Base-by-base conservation (phyloP, 805 yeast species). In the Kodamaea leandrae region DNA sequence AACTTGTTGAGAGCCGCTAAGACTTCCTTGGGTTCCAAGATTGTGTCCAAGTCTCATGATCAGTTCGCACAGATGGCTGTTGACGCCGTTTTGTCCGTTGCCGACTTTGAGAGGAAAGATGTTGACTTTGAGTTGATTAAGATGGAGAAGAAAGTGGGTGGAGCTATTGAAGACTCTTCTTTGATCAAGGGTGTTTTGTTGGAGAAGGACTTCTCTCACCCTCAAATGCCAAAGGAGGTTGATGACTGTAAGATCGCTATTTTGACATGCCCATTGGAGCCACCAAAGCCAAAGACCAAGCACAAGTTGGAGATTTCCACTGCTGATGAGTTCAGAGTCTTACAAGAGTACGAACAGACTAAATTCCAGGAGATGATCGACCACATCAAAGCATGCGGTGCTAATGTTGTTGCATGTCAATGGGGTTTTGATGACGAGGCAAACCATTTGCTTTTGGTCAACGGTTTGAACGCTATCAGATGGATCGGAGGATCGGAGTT, bases 401-500 rank as follows among this genome's bases (percentile, higher is more conserved):
- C 99, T 20, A 91, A 90, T 63, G 78, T 91, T 42, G 99, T 91
- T 39, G 91, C 95, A 28, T 93, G 99, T 69, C 99, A 91, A 71
- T 91, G 99, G 99, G 99, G 99, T 13, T 93, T 91, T 56, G 99
- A 91, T 64, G 99, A 91, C 63, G 99, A 91, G 71, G 98, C 98
- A 30, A 91, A 91, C 67, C 96, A 93, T 65, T 68, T 93, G 60
- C 74, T 93, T 45, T 72, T 90, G 52, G 85, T 91, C 54, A 88
- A 91, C 64, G 78, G 86, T 32, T 76, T 93, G 48, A 96, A 96
- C 27, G 98, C 98, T 17, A 93, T 93, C 29, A 82, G 99, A 71
- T 93, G 99, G 99, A 96, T 93, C 39, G 99, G 98, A 46, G 99
- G 98, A 32, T 87, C 95, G 39, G 99, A 91, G 57, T 76, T 91